These are phyloP conservation scores for Trichoderma breve DNA, from an alignment of 2,329 filamentous ascomycete species.

Conservation along the genomic window DNA sequence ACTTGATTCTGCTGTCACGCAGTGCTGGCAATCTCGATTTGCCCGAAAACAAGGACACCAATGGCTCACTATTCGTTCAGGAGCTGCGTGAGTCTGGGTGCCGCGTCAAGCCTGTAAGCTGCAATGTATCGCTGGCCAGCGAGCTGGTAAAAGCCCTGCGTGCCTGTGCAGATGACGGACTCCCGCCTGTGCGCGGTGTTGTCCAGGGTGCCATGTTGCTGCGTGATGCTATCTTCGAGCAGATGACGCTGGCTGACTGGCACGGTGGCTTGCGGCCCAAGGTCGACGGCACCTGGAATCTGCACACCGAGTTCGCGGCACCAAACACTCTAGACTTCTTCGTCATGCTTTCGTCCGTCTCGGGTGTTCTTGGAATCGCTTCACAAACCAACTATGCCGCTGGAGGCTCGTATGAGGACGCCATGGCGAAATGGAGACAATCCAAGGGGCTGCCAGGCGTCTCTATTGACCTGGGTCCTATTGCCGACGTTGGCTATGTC, in stretches of 20 bases:
- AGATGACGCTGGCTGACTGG: background rate
- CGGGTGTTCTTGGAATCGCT: background rate
- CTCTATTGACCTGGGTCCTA: background rate
- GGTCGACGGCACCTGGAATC: background rate
- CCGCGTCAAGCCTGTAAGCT: background rate
- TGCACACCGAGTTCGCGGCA: constrained; percentile 8
- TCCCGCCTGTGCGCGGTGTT: background rate
- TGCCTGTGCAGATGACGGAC: background rate
- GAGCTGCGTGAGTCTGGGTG: background rate
- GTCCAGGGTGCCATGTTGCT: background rate
- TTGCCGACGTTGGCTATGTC: background rate
- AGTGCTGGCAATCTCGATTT: background rate
- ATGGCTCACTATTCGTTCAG: background rate
- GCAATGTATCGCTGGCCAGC: background rate
- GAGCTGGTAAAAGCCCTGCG: background rate
- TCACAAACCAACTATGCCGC: constrained; percentile 19
- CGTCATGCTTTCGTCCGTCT: constrained; percentile 12
- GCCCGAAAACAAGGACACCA: background rate
- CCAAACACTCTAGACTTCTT: constrained; percentile 16
- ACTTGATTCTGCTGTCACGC: background rate
- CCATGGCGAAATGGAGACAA: constrained; percentile 17
- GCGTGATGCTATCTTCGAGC: background rate
- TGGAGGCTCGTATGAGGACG: constrained; percentile 18
- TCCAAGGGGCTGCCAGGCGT: background rate
- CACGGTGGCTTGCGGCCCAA: background rate